Evolutionary conservation across 1,139 yeast species (phyloP), one percentile per base, ranked within the genome.

Genomic region (Diutina ranongensis): DNA sequence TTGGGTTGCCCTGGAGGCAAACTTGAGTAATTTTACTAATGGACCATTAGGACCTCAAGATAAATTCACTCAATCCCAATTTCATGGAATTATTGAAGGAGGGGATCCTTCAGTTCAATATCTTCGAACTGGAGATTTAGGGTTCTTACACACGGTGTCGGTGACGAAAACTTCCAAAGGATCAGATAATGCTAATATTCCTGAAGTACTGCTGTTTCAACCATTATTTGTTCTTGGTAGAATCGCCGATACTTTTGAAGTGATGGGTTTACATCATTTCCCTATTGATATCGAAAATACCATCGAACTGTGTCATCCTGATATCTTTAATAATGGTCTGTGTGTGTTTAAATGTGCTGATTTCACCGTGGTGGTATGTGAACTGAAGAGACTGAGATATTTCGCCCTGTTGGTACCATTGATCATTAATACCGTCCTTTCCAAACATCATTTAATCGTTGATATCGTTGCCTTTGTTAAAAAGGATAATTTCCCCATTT

Each of bases 1-100:
- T 44, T 92, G 98, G 98, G 94, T 92, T 2, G 77, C 84, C 50
- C 83, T 95, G 1, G 95, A 88, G 53, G 95, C 92, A 1, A 87
- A 82, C 54, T 80, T 80, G 34, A 60, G 69, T 8, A 76, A 78
- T 3, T 82, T 82, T 57, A 76, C 80, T 45, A 73, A 75, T 49
- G 78, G 80, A 2, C 76, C 77, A 1, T 65, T 65, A 44, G 76
- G 74, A 0, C 76, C 76, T 1, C 57, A 56, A 3, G 75, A 71
- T 50, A 57, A 56, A 18, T 68, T 71, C 49, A 60, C 62, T 27
- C 57, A 59, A 35, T 51, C 52, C 15, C 81, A 83, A 48, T 73
- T 83, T 52, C 58, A 61, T 35, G 85, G 85, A 18, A 71, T 67
- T 46, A 72, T 84, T 21, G 63, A 55, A 1, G 83, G 76, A 40